These are phyloP conservation scores for Neltuma alba DNA, from an alignment of 306 rosid genomes.

Conservation along the genomic window DNA sequence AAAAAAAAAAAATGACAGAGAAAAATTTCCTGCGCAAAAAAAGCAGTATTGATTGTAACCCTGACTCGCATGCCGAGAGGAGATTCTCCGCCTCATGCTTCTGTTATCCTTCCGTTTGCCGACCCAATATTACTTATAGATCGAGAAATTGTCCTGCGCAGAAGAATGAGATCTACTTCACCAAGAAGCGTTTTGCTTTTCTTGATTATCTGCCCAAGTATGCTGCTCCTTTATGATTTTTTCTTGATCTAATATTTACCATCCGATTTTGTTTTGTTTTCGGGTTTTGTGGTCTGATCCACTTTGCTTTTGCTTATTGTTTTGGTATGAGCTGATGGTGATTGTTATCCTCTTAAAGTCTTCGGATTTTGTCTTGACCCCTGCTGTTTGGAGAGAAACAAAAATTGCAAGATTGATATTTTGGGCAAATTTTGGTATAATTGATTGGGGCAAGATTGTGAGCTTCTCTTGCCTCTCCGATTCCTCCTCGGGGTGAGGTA, in stretches of 20 bases:
- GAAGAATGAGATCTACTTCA: conserved; percentile 37
- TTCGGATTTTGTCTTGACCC: not conserved
- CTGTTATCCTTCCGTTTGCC: not conserved
- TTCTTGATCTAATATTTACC: too few species aligned
- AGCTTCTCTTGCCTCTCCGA: not conserved
- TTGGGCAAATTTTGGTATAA: conserved; percentile 20
- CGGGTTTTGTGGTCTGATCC: not conserved
- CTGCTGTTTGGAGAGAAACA: not conserved
- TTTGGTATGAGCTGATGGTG: not conserved
- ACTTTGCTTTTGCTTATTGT: not conserved
- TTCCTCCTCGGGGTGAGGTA: too few species aligned
- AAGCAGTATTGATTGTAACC: not conserved
- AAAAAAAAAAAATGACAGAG: not conserved
- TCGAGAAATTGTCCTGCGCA: not conserved
- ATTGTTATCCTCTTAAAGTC: conserved; percentile 8
- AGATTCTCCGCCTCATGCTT: conserved; percentile 29
- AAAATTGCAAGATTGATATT: conserved; percentile 25
- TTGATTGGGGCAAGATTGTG: conserved; percentile 8
- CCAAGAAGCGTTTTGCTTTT: conserved; percentile 26
- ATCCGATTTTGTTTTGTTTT: too few species aligned
- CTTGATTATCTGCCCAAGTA: not conserved
- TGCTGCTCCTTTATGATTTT: too few species aligned
- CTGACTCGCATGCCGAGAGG: conserved; percentile 33
- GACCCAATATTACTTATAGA: not conserved
- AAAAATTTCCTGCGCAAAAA: too few species aligned